Conservation (phyloP, 2,329 filamentous ascomycete species). For the Metarhizium anisopliae region DNA sequence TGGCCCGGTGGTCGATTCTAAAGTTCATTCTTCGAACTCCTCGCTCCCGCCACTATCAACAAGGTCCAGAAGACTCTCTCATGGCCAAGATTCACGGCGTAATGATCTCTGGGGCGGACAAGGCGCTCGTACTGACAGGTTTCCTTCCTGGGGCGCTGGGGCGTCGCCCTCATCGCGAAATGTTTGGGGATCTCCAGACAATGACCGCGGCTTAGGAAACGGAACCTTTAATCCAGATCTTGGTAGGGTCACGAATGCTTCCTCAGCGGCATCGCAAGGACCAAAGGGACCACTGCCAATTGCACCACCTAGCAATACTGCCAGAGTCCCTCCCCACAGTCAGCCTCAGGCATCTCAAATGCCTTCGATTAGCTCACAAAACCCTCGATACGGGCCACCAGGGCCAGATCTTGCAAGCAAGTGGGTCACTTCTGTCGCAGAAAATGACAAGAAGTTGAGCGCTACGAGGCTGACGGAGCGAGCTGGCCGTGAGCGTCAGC, state of each 20-base stretch:
- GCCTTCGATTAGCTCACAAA: conserved; percentile 20
- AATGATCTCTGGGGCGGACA: conserved; percentile 28
- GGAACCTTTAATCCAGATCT: conserved; percentile 64
- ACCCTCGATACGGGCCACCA: conserved; percentile 18
- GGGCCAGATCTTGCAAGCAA: conserved; percentile 27
- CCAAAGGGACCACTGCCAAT: conserved; percentile 36
- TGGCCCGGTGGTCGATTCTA: conserved; percentile 4
- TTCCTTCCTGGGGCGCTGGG: conserved; percentile 39
- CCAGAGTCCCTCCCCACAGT: background rate
- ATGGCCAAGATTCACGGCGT: conserved; percentile 23
- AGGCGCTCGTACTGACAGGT: conserved; percentile 36
- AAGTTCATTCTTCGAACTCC: conserved; percentile 10
- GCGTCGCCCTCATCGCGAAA: conserved; percentile 43
- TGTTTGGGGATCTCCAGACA: conserved; percentile 68
- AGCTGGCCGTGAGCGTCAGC: conserved; percentile 32
- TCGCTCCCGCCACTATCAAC: conserved; percentile 9
- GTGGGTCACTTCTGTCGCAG: conserved; percentile 34
- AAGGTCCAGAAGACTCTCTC: conserved; percentile 19
- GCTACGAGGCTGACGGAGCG: conserved; percentile 29
- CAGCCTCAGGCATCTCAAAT: conserved; percentile 18
- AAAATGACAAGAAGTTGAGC: conserved; percentile 36
- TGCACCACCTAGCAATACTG: conserved; percentile 22
- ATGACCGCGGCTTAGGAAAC: conserved; percentile 64
- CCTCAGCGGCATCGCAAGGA: conserved; percentile 21
- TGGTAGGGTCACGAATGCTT: conserved; percentile 35